Evolutionary conservation across 805 yeast genomes (phyloP).

Genomic region (Candida lessepsii): DNA sequence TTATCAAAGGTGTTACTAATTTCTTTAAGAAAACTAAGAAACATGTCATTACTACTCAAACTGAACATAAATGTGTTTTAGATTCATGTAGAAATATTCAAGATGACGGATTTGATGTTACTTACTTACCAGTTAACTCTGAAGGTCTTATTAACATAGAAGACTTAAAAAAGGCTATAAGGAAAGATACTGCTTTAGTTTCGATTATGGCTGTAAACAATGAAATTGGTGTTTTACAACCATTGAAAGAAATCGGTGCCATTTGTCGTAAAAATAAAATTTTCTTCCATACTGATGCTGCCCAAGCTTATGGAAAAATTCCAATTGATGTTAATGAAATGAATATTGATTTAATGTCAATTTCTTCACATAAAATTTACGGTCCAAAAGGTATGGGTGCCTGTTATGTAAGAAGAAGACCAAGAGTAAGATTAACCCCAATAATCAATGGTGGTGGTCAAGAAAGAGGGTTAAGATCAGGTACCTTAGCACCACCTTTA

Average conservation of each 20-base stretch:
- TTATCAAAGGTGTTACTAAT: conserved; percentile 91
- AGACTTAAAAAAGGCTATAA: conserved; percentile 74
- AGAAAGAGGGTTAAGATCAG: conserved; percentile 96
- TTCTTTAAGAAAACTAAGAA: conserved; percentile 86
- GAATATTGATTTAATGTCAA: conserved; percentile 90
- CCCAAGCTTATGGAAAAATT: conserved; percentile 95
- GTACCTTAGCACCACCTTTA: conserved; percentile 95
- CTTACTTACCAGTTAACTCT: conserved; percentile 78
- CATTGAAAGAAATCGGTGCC: conserved; percentile 87
- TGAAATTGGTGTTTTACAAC: conserved; percentile 97
- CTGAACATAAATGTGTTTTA: conserved; percentile 98
- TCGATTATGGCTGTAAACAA: conserved; percentile 97
- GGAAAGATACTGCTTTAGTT: conserved; percentile 88
- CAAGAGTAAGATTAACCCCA: conserved; percentile 95
- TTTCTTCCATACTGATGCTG: conserved; percentile 96
- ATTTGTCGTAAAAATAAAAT: conserved; percentile 85
- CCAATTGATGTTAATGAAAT: conserved; percentile 88
- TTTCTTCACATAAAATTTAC: conserved; percentile 93
- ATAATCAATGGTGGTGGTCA: conserved; percentile 97
- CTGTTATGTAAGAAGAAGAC: conserved; percentile 91
- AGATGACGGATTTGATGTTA: conserved; percentile 95
- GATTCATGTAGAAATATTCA: conserved; percentile 94
- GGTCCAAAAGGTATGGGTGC: conserved; percentile 99
- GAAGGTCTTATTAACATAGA: conserved; percentile 81
- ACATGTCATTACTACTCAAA: conserved; percentile 93